Evolutionary conservation across 2,329 filamentous ascomycete genomes (phyloP), one percentile per base, ranked within the genome.

Genomic region (Colletotrichum eleusines): DNA sequence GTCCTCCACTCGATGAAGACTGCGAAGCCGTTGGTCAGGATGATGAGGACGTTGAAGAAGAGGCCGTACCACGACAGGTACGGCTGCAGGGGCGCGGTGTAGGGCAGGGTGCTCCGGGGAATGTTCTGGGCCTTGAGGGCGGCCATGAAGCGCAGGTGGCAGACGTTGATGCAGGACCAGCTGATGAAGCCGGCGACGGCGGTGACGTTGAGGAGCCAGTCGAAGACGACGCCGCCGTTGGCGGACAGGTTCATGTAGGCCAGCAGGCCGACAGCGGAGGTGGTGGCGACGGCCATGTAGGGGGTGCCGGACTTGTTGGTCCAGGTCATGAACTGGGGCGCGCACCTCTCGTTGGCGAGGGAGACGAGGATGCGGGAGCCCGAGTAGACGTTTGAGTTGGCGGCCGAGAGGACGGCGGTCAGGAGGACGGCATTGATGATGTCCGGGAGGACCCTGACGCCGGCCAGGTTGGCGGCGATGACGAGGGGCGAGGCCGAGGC

Each of bases 361-460:
- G 88, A 89, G 73, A 93, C 85, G 44, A 94, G 84, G 50, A 92
- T 90, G 31, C 91, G 89, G 68, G 88, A 91, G 70, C 89, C 90
- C 51, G 91, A 92, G 82, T 93, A 94, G 70, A 94, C 86, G 81
- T 93, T 93, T 18, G 91, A 92, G 81, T 92, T 94, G 71, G 91
- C 93, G 7, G 93, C 92, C 0, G 92, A 93, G 74, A 94, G 89
- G 9, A 94, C 93, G 3, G 92, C 92, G 0, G 92, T 93, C 28
- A 95, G 84, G 12, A 95, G 88, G 9, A 94, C 90, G 20, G 89
- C 92, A 79, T 95, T 95, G 84, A 95, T 90, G 77, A 95, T 90
- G 75, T 88, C 83, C 7, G 89, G 87, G 5, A 94, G 86, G 4
- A 88, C 86, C 9, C 83, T 81, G 68, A 93, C 89, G 50, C 91